phyloP scores from a whole-genome alignment of 2,329 filamentous ascomycete species.

The Intubia oerlemansii region DNA sequence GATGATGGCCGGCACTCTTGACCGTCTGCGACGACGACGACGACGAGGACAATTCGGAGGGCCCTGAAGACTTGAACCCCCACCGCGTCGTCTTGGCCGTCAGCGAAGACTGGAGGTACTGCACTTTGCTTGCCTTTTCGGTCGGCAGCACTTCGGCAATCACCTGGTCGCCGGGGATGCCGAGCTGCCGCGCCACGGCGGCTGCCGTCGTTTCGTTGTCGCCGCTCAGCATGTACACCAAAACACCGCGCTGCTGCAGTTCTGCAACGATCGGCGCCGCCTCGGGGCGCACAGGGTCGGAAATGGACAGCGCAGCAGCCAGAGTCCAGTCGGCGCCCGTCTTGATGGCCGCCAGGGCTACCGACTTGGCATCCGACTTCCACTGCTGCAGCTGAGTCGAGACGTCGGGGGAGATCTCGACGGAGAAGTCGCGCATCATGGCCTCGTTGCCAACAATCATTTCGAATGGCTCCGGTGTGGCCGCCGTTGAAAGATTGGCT shows the following conservation, averaged over 20 bases:
- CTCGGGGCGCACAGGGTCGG: constrained; percentile 63
- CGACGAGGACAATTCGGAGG: too few relatives aligned
- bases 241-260: constrained; percentile 42
- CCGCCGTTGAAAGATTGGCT: too few relatives aligned
- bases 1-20: too few relatives aligned
- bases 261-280: constrained; percentile 40
- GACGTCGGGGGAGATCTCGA: constrained; percentile 17
- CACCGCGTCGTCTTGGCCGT: constrained; percentile 13
- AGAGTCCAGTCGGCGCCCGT: constrained; percentile 22
- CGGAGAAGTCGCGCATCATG: constrained; percentile 33
- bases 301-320: constrained; percentile 48
- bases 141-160: constrained; percentile 74
- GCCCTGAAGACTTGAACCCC: too few relatives aligned
- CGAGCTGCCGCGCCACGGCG: constrained; percentile 55
- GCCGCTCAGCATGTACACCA: constrained; percentile 83
- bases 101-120: constrained; percentile 33
- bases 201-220: constrained; percentile 73
- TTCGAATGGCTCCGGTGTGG: too few relatives aligned
- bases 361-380: constrained; percentile 42
- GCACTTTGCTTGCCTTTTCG: constrained; percentile 56
- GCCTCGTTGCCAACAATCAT: constrained; percentile 53
- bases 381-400: constrained; percentile 24
- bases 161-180: constrained; percentile 52
- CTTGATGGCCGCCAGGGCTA: constrained; percentile 34
- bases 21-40: constrained; percentile 6